Conservation (phyloP, 495 filamentous ascomycete genomes). For the Penicillium pancosmium region DNA sequence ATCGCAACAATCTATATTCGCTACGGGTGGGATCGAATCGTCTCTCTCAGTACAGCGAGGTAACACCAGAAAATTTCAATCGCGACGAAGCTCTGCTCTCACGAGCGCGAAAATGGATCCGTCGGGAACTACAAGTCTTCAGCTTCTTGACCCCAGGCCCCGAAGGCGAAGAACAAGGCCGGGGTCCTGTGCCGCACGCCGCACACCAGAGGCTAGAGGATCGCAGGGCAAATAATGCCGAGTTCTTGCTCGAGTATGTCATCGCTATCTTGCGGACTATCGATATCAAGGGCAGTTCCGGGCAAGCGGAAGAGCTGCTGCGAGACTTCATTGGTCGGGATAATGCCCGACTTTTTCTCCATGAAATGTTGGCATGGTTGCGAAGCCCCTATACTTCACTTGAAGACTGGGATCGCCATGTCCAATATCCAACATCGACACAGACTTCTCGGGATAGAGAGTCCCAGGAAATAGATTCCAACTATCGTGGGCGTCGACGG, state of each 20-base stretch:
- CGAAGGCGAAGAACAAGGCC: constrained; percentile 24
- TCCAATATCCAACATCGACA: constrained; percentile 61
- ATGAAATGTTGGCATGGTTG: constrained; percentile 81
- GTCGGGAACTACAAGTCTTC: constrained; percentile 88
- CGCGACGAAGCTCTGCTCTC: constrained; percentile 69
- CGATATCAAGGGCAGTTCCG: constrained; percentile 82
- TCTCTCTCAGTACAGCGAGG: constrained; percentile 73
- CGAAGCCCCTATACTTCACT: constrained; percentile 72
- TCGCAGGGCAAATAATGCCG: constrained; percentile 72
- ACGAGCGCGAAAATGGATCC: constrained; percentile 83
- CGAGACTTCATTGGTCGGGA: constrained; percentile 80
- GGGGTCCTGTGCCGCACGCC: constrained; percentile 29
- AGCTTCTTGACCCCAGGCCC: constrained; percentile 62
- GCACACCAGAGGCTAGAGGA: constrained; percentile 41
- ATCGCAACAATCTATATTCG: constrained; percentile 75
- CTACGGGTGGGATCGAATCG: constrained; percentile 85
- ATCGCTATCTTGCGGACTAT: constrained; percentile 86
- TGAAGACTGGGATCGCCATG: constrained; percentile 78
- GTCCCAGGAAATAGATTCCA: constrained; percentile 1
- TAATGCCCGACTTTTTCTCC: constrained; percentile 78
- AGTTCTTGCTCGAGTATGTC: constrained; percentile 89
- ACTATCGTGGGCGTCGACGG: neutral
- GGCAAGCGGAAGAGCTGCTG: constrained; percentile 88
- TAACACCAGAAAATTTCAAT: constrained; percentile 69
- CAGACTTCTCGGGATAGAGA: neutral